phyloP scores from a whole-genome alignment of 2,329 filamentous ascomycete species.

The Zasmidium cellare region DNA sequence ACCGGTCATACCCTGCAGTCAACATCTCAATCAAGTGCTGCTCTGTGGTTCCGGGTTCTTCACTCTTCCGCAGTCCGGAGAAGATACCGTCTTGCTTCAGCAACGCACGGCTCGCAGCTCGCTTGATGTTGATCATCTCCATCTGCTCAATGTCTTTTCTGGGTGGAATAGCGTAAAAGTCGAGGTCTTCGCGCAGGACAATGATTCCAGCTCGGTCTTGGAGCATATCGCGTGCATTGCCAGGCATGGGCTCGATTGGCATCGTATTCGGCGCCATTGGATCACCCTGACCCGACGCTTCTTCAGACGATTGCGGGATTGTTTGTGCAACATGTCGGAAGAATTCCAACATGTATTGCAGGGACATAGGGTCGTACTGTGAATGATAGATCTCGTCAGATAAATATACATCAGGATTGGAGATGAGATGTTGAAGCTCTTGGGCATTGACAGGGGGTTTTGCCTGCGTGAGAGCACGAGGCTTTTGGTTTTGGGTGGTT shows the following conservation, averaged over 20 bases:
- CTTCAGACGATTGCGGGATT: conserved; percentile 73
- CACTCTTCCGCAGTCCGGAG: conserved; percentile 88
- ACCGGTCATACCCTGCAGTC: conserved; percentile 77
- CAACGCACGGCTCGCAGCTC: conserved; percentile 83
- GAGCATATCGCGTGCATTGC: conserved; percentile 71
- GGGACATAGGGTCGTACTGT: conserved; percentile 92
- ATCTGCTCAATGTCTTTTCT: conserved; percentile 76
- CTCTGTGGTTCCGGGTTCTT: conserved; percentile 94
- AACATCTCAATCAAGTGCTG: conserved; percentile 99
- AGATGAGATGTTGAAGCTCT: conserved; percentile 41
- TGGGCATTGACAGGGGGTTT: conserved; percentile 34
- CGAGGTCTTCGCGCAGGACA: conserved; percentile 89
- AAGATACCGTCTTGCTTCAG: conserved; percentile 93
- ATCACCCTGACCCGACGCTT: conserved; percentile 39
- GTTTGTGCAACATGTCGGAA: conserved; percentile 95
- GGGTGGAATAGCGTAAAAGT: conserved; percentile 96
- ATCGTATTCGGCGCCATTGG: conserved; percentile 61
- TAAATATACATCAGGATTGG: conserved; percentile 52
- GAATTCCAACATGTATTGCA: conserved; percentile 99
- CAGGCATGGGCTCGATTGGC: conserved; percentile 66
- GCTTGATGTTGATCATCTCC: conserved; percentile 96
- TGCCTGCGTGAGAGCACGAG: conserved; percentile 34
- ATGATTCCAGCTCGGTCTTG: conserved; percentile 94
- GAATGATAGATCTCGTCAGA: conserved; percentile 56
- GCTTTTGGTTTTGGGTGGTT: conserved; percentile 22